phyloP scores from a whole-genome alignment of 805 yeast species.

The Yarrowia phangngaensis region DNA sequence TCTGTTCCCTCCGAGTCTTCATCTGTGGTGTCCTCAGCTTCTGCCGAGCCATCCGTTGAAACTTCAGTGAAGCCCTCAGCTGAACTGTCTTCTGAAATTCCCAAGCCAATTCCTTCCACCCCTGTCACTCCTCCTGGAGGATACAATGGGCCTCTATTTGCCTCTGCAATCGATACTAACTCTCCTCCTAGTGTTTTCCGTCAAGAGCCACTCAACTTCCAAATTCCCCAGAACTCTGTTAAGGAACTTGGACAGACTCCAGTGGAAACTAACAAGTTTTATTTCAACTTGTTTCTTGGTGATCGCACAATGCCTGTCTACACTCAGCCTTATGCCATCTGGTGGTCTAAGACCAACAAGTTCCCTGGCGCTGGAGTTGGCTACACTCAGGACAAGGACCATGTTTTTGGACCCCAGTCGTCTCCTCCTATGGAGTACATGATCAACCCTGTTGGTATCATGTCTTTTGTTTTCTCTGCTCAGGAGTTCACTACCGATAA shows the following conservation, averaged over 20 bases:
- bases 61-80: no score
- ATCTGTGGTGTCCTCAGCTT: no score
- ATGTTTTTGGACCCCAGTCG: slow-evolving; percentile 68
- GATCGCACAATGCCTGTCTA: slow-evolving; percentile 66
- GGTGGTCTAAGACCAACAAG: slow-evolving; percentile 53
- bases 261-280: slow-evolving; percentile 73
- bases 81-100: no score
- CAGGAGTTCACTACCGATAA: slow-evolving; percentile 30
- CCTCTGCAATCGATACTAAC: slow-evolving; percentile 44
- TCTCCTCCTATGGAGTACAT: slow-evolving; percentile 43
- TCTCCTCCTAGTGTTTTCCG: slow-evolving; percentile 49
- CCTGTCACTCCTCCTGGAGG: slow-evolving; percentile 19
- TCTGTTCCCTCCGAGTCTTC: slow-evolving; percentile 8
- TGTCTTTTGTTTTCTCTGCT: slow-evolving; percentile 47
- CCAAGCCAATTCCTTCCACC: no score
- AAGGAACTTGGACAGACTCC: slow-evolving; percentile 39
- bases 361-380: slow-evolving; percentile 62
- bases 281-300: slow-evolving; percentile 65
- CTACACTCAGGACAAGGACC: slow-evolving; percentile 55
- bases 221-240: slow-evolving; percentile 40
- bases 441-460: slow-evolving; percentile 49
- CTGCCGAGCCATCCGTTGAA: no score
- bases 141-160: no score
- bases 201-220: slow-evolving; percentile 46
- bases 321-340: slow-evolving; percentile 78